phyloP scores from a whole-genome alignment of 2,329 filamentous ascomycete genomes.

The Fonsecaea pugnacius region DNA sequence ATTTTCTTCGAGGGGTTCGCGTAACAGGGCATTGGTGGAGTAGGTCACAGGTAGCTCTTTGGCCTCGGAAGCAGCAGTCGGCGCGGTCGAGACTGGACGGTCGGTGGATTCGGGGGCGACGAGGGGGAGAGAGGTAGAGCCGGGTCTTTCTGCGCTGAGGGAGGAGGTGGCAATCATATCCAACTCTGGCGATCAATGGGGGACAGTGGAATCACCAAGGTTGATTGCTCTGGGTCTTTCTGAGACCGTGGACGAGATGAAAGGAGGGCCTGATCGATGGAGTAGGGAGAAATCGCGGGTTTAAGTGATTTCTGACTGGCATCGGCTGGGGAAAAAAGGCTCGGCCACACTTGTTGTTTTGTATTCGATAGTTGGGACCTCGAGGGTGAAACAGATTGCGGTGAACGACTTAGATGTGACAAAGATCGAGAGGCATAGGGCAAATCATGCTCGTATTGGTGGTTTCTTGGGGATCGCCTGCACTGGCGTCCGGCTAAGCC shows the following conservation, averaged over 20 bases:
- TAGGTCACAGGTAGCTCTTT: conserved; percentile 22
- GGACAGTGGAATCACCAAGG: not conserved
- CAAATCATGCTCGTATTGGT: not conserved
- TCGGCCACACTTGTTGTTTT: not conserved
- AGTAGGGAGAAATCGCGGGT: not conserved
- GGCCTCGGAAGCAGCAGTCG: conserved; percentile 11
- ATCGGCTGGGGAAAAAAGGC: not conserved
- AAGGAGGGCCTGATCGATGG: conserved; percentile 15
- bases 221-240: not conserved
- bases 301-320: not conserved
- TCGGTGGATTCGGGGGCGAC: conserved; percentile 21
- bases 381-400: not conserved
- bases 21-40: conserved; percentile 22
- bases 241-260: not conserved
- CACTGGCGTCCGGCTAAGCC: not conserved
- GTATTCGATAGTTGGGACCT: not conserved
- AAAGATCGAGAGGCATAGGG: not conserved
- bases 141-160: conserved; percentile 10
- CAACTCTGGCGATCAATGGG: not conserved
- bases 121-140: conserved; percentile 17
- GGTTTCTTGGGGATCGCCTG: not conserved
- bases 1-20: conserved; percentile 18
- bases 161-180: conserved; percentile 24
- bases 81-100: conserved; percentile 17
- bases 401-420: conserved; percentile 1